Evolutionary conservation across 106 monocot species (phyloP), one percentile per base, ranked within the genome.

Genomic region (Platanthera guangdongensis): DNA sequence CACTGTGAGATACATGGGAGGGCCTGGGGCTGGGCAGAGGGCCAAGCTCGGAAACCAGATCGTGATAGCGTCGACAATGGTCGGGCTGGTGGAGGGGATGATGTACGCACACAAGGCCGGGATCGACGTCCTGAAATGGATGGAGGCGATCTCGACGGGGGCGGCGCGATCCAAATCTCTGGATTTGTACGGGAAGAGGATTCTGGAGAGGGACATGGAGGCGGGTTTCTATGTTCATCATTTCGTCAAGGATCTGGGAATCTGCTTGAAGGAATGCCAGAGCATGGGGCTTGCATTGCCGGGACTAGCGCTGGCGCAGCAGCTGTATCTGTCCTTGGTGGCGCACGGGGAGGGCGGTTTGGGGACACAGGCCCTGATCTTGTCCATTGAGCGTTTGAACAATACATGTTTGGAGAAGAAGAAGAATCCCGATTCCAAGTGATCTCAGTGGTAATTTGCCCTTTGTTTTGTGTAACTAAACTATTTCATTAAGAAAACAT

Each of bases 41-140:
- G 87, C 96, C 47, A 97, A 97, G 70, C 80, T 93, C 54, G 93
- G 93, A n/a, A 97, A 97, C 83, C 96, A 97, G 77, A 88, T 93
- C 8, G 89, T 85, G 13, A 88, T 97, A 51, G 88, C 93, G 12
- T 87, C 89, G 46, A 93, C 91, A 57, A 97, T 97, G 96, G 80
- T 97, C 9, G 96, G 96, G 71, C 52, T 97, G 10, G 91, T 93
- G 48, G 96, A 97, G 83, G 96, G 93, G 18, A 93, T 97, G 89
- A 13, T 93, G 59, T 97, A 80, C 68, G 89, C 90, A 7, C 92
- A 89, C 76, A 93, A 93, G 82, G 84, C 90, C 2, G 90, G 93
- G 57, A 80, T 96, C 15, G 90, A 96, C 52, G 88, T 96, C 9
- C 80, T 70, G 6, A 62, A 72, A 25, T 96, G 90, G 92, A 50